phyloP scores from a whole-genome alignment of 129 eudicot species.

The Erigeron canadensis region DNA sequence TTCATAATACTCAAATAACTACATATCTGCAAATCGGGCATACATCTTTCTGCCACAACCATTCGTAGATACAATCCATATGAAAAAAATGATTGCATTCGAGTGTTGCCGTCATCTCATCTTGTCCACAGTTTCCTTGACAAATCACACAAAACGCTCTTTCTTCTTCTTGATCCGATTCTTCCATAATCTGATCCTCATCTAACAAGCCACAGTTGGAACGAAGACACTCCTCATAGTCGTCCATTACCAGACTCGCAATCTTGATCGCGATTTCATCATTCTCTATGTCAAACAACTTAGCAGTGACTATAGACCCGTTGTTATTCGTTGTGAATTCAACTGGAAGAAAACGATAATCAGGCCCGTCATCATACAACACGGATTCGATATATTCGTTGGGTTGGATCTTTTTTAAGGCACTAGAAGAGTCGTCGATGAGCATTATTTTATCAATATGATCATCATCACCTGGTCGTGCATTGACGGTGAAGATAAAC shows the following conservation, averaged over 20 bases:
- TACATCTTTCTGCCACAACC: slow-evolving; percentile 2
- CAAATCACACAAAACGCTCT: slow-evolving; percentile 19
- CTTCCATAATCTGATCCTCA: background rate
- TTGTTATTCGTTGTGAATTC: background rate
- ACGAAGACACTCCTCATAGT: background rate
- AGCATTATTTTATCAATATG: background rate
- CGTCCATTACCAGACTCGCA: background rate
- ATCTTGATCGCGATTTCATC: background rate
- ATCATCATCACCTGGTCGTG: background rate
- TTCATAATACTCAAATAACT: no score
- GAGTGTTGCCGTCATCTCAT: background rate
- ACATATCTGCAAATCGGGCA: slow-evolving; percentile 1
- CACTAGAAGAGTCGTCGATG: background rate
- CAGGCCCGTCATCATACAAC: background rate
- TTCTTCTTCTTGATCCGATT: background rate
- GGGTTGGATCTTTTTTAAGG: background rate
- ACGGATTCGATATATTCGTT: background rate
- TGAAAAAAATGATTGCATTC: slow-evolving; percentile 19
- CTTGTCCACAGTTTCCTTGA: background rate
- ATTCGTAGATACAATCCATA: slow-evolving; percentile 2
- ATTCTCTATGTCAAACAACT: background rate
- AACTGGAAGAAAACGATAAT: background rate
- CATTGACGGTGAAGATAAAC: background rate
- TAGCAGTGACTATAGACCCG: background rate
- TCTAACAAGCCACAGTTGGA: background rate